Base-by-base conservation (phyloP, 257 asterid genomes). In the Ophiorrhiza pumila region DNA sequence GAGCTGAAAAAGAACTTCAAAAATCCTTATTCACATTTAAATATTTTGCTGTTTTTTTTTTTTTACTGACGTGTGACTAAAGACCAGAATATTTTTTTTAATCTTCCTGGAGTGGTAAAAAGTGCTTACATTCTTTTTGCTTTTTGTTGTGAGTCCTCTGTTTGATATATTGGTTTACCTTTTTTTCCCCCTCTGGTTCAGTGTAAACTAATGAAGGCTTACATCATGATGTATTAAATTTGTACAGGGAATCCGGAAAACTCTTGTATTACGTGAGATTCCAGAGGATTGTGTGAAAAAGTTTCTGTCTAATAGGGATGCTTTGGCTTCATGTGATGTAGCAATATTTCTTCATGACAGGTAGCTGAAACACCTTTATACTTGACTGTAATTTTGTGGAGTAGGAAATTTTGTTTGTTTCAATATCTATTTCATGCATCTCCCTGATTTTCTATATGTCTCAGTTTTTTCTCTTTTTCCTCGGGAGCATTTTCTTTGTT, bases 341-440 rank as follows among this genome's bases (percentile, higher is more conserved):
- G 98, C 97, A 46, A 71, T 91, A 76, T 94, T 94, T 86, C 96
- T 91, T 71, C 98, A 94, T 78, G 97, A 94, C 87, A 94, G 98
- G 98, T 91, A 80, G 69, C 62, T 65, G 65, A 45, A 81, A 58
- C 76, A n/a, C 31, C 37, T 60, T n/a, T 58, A 65, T 60, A 61
- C 58, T 64, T 31, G 41, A 35, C 63, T 74, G 22, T 59, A 37
- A 22, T 72, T 32, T 42, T 29, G 35, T 49, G 31, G 39, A 39
- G 47, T 4, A n/a, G 17, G 62, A 29, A 31, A 4, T 60, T 15
- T 60, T 73, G 35, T 35, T 42, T 18, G 37, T 61, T 65, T 61
- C 22, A 31, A 11, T 49, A 14, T 59, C 6, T 31, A 32, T 10
- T 14, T 68, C 5, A 25, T 15, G n/a, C 17, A 43, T 49, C 31